Evolutionary conservation across 1,139 yeast genomes (phyloP), one percentile per base, ranked within the genome.

Genomic region (Arxiozyma bovina): DNA sequence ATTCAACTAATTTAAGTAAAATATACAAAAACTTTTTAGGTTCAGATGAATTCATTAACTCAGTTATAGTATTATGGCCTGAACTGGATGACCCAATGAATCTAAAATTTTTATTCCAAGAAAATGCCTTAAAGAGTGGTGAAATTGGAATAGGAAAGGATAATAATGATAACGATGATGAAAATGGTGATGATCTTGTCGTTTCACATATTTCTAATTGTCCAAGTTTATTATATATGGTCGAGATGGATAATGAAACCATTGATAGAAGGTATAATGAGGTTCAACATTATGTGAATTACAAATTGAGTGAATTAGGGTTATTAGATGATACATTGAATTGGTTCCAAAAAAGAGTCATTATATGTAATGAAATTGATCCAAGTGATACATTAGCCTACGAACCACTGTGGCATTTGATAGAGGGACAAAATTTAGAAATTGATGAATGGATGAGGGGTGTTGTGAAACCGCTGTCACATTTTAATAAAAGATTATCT

Each of bases 11-110:
- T 6, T 52, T 64, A 38, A 41, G 21, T 27, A 50, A 50, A 42
- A 41, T 63, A 12, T 45, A 57, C 21, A 1, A 47, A 53, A 27
- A 51, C 47, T 50, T 54, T 46, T 47, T 50, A 9, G 46, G 45
- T 11, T 53, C 54, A 1, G 1, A 23, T 21, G 64, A 60, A 7
- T 55, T 60, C 17, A 57, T 58, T 21, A 58, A 66, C 48, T 58
- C 58, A 2, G 50, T 64, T 12, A 60, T 65, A 48, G 63, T 65
- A 7, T 53, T 68, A 15, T 67, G 69, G 69, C 71, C 71, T 23
- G 72, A 67, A 54, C 49, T 63, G 22, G 64, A 60, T 38, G 64
- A 64, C 49, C 69, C 70, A 12, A 34, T 42, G 6, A 46, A 54
- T 4, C 51, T 68, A 44, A 40, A 48, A 15, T 63, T 61, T 47